Evolutionary conservation across 805 yeast genomes (phyloP).

Genomic region (Maudiozyma turicensis): DNA sequence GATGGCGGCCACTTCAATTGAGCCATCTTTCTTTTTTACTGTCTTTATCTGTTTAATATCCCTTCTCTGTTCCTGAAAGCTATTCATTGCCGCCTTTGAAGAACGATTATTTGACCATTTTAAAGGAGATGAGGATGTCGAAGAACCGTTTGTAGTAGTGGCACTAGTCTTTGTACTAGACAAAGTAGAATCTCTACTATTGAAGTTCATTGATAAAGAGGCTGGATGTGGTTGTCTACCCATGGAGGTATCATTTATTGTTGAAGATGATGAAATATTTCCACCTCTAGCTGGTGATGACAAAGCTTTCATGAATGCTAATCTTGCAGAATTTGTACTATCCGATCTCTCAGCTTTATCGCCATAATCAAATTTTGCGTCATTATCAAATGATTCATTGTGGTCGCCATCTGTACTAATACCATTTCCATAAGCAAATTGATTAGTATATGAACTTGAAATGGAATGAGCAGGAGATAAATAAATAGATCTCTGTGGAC

Average conservation of each 20-base stretch:
- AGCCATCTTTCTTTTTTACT: slow-evolving; percentile 7
- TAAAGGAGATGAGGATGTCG: background rate
- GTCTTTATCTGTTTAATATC: background rate
- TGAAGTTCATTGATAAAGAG: background rate
- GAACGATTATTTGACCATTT: background rate
- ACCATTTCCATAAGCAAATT: slow-evolving; percentile 7
- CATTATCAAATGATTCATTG: slow-evolving; percentile 6
- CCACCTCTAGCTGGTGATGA: slow-evolving; percentile 9
- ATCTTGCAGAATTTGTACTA: slow-evolving; percentile 30
- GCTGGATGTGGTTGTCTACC: background rate
- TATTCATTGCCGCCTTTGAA: background rate
- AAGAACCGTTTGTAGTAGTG: background rate
- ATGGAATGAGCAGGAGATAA: background rate
- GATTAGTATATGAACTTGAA: slow-evolving; percentile 6
- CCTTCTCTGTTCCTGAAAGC: background rate
- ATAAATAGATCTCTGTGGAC: background rate
- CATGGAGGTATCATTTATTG: background rate
- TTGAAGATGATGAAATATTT: background rate
- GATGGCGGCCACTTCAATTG: slow-evolving; percentile 33
- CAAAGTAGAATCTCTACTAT: too few relatives aligned
- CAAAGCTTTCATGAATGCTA: slow-evolving; percentile 33
- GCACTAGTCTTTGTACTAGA: background rate
- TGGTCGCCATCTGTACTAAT: slow-evolving; percentile 6
- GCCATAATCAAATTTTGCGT: too few relatives aligned
- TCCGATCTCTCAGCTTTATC: slow-evolving; percentile 6